Conservation (phyloP, 768 basidiomycete species). For the Serendipita sp. region DNA sequence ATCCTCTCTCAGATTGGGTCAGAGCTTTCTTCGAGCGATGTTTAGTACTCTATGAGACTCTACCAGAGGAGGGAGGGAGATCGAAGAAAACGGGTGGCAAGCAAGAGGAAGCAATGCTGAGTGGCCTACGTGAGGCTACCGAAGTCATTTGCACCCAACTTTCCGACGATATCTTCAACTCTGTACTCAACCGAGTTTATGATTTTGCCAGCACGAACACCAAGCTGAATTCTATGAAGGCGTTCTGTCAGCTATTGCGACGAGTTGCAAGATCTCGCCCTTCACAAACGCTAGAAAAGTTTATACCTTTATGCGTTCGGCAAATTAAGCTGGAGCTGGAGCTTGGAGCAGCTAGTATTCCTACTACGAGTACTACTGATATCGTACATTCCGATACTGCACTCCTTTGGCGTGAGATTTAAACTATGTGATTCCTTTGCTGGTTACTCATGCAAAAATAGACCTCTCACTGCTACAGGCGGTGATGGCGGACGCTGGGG, state of each 20-base stretch:
- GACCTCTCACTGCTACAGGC: conserved; percentile 73
- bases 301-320: conserved; percentile 56
- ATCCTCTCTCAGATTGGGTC: conserved; percentile 47
- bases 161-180: conserved; percentile 61
- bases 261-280: conserved; percentile 69
- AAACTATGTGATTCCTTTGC: not conserved
- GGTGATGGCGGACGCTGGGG: conserved; percentile 59
- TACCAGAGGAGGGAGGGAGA: conserved; percentile 81
- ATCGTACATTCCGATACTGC: conserved; percentile 74
- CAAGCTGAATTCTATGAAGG: conserved; percentile 76
- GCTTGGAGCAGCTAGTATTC: conserved; percentile 73
- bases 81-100: conserved; percentile 69
- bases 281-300: conserved; percentile 56
- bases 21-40: conserved; percentile 60
- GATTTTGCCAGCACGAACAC: conserved; percentile 82
- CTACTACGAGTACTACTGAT: conserved; percentile 60
- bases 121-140: conserved; percentile 60
- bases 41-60: conserved; percentile 71
- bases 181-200: conserved; percentile 67
- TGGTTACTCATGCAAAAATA: conserved; percentile 16
- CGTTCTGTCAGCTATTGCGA: conserved; percentile 75
- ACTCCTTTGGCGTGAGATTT: conserved; percentile 71
- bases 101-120: conserved; percentile 58
- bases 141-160: conserved; percentile 71
- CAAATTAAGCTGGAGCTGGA: conserved; percentile 76